A percentile compares a stretch with the other conserved stretches of the same genome.
Evolutionary conservation across 2,329 filamentous ascomycete genomes (phyloP).

Genomic region (Fusarium xylarioides): DNA sequence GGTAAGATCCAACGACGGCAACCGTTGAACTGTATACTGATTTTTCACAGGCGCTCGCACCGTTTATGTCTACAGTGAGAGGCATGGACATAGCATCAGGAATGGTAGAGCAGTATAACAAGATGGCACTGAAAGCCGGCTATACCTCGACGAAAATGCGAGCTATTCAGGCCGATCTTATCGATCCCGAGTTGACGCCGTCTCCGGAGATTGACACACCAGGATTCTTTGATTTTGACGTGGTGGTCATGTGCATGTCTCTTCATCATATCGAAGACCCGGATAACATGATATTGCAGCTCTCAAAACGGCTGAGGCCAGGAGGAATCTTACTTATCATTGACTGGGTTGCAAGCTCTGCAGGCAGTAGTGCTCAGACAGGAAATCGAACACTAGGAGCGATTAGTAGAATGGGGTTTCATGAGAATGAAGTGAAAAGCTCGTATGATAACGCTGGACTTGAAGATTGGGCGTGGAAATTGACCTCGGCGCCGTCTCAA

Average conservation of each 20-base stretch:
- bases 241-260: constrained; percentile 48
- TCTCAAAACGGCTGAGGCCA: constrained; percentile 41
- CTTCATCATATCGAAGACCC: constrained; percentile 49
- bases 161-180: constrained; percentile 46
- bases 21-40: not conserved
- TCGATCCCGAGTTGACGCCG: constrained; percentile 33
- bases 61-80: constrained; percentile 43
- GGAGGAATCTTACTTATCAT: constrained; percentile 48
- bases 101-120: constrained; percentile 48
- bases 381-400: constrained; percentile 5
- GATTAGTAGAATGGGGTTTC: constrained; percentile 38
- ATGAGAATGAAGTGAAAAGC: constrained; percentile 29
- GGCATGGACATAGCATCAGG: constrained; percentile 49
- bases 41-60: constrained; percentile 42
- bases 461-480: constrained; percentile 39
- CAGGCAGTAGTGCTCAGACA: constrained; percentile 11
- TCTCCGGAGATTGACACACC: constrained; percentile 28
- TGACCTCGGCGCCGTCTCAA: constrained; percentile 26
- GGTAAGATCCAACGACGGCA: constrained; percentile 16
- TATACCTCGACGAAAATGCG: constrained; percentile 39
- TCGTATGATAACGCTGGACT: constrained; percentile 39
- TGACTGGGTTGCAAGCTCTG: constrained; percentile 42
- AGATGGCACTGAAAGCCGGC: constrained; percentile 37
- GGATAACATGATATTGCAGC: constrained; percentile 38
- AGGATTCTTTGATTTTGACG: constrained; percentile 44